These are phyloP conservation scores for Quercus lobata DNA, from an alignment of 331 rosid species.

Conservation along the genomic window DNA sequence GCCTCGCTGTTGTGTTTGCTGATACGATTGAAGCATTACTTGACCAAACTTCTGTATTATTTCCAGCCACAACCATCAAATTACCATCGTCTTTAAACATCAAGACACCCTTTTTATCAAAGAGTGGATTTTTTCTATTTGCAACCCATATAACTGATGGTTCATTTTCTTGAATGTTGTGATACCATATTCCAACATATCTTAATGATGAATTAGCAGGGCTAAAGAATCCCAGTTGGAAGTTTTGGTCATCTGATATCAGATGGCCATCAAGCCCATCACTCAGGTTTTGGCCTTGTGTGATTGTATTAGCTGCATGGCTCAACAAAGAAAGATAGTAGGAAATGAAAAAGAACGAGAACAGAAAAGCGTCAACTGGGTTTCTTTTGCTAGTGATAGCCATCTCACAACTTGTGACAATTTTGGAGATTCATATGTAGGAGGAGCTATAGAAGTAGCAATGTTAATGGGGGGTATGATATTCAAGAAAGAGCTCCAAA, in stretches of 20 bases:
- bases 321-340: constrained; percentile 17
- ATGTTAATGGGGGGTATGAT: not conserved
- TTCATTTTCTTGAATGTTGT: constrained; percentile 19
- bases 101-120: constrained; percentile 34
- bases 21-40: constrained; percentile 17
- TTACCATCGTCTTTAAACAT: constrained; percentile 42
- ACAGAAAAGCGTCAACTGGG: not conserved
- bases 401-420: not conserved
- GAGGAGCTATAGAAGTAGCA: not conserved
- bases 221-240: constrained; percentile 69
- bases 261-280: constrained; percentile 26
- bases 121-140: constrained; percentile 55
- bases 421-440: not conserved
- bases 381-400: not conserved
- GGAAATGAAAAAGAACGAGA: constrained; percentile 8
- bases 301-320: constrained; percentile 30
- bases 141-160: constrained; percentile 56
- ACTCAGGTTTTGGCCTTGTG: constrained; percentile 14
- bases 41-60: constrained; percentile 38
- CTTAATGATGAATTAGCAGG: constrained; percentile 26
- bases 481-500: not conserved
- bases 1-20: constrained; percentile 21
- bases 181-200: constrained; percentile 76
- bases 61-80: constrained; percentile 42
- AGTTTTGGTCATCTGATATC: constrained; percentile 31